Percentiles rank a stretch among this genome's conserved stretches.
phyloP scores from a whole-genome alignment of 2,329 filamentous ascomycete genomes.

The Dactylella cylindrospora region DNA sequence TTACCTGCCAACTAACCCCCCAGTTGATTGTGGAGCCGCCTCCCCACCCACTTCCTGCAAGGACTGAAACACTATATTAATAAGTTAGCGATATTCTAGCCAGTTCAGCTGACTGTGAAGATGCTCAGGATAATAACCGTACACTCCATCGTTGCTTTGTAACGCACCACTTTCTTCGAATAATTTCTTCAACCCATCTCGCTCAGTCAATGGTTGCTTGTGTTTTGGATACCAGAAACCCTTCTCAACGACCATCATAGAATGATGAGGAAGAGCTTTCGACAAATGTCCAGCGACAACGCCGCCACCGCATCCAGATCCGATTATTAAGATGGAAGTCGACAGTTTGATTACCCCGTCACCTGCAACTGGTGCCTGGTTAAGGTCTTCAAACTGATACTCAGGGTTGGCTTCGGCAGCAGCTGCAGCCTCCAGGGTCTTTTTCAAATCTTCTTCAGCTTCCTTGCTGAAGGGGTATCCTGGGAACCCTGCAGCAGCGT shows the following conservation, averaged over 20 bases:
- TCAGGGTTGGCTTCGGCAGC: conserved; percentile 51
- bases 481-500: conserved; percentile 54
- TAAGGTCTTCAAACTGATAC: conserved; percentile 50
- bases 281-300: conserved; percentile 79
- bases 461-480: conserved; percentile 62
- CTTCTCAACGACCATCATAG: conserved; percentile 69
- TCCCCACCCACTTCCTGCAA: conserved; percentile 74
- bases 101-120: neutral
- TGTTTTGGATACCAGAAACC: conserved; percentile 62
- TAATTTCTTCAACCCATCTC: conserved; percentile 26
- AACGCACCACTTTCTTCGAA: conserved; percentile 25
- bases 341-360: conserved; percentile 56
- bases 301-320: conserved; percentile 81
- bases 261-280: conserved; percentile 60
- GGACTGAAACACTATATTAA: conserved; percentile 57
- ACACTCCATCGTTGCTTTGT: conserved; percentile 39
- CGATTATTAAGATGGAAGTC: conserved; percentile 80
- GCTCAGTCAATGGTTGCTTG: conserved; percentile 27
- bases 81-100: conserved; percentile 51
- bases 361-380: conserved; percentile 55
- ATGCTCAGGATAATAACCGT: neutral
- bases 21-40: conserved; percentile 89
- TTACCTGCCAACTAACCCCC: conserved; percentile 62
- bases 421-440: conserved; percentile 51
- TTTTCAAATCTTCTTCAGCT: conserved; percentile 46